Percentiles rank a stretch among this genome's conserved stretches.
phyloP scores from a whole-genome alignment of 192 early-diverging fungal genomes.

The Coemansia sp. region DNA sequence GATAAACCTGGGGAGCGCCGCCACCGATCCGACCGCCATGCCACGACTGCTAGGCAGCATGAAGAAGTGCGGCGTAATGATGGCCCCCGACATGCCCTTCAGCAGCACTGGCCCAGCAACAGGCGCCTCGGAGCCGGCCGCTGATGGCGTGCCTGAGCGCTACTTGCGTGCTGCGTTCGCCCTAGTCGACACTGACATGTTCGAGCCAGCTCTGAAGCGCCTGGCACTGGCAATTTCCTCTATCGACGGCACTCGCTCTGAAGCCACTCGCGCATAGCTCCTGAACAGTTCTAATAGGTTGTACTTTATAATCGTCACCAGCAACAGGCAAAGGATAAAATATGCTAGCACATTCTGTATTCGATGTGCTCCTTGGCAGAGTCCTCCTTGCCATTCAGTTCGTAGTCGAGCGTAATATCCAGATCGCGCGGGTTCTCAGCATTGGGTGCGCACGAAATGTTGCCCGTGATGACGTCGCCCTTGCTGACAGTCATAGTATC shows the following conservation, averaged over 20 bases:
- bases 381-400: slow-evolving; percentile 63
- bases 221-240: slow-evolving; percentile 42
- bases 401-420: slow-evolving; percentile 83
- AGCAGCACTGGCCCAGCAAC: slow-evolving; percentile 8
- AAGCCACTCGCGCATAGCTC: background rate
- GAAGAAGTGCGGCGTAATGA: slow-evolving; percentile 56
- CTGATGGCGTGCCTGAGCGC: slow-evolving; percentile 5
- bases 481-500: slow-evolving; percentile 73
- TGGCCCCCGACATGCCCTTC: slow-evolving; percentile 51
- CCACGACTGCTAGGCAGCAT: slow-evolving; percentile 37
- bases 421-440: slow-evolving; percentile 89
- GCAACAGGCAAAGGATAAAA: background rate
- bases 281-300: background rate
- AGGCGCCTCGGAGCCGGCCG: background rate
- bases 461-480: slow-evolving; percentile 74
- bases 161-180: slow-evolving; percentile 52
- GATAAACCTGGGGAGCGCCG: slow-evolving; percentile 43
- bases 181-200: slow-evolving; percentile 48
- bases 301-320: background rate
- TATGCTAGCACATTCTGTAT: slow-evolving; percentile 71
- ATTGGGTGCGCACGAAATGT: slow-evolving; percentile 73
- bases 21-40: slow-evolving; percentile 30
- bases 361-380: slow-evolving; percentile 57
- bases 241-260: slow-evolving; percentile 9
- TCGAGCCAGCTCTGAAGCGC: slow-evolving; percentile 46